Base-by-base conservation (phyloP, 768 basidiomycete genomes). In the Hydnum rufescens region DNA sequence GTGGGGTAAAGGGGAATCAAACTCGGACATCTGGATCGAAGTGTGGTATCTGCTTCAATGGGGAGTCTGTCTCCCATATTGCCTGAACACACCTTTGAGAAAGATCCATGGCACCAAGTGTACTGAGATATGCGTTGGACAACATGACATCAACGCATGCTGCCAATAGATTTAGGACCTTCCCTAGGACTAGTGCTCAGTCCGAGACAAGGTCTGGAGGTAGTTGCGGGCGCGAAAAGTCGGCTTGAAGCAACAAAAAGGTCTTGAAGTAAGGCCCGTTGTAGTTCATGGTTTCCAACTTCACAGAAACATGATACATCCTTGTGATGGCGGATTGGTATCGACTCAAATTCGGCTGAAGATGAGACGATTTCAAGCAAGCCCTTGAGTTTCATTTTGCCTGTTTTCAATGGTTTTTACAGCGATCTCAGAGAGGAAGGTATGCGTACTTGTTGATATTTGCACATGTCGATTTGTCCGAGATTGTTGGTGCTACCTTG, bases 381-480 rank as follows among this genome's bases (percentile, higher is more conserved):
- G 34, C 93, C 93, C 68, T 93, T 93, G 61, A 97, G 77, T 67
- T 96, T 99, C 19, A 93, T 95, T 88, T 65, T 99, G 93, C 70
- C 97, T 99, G 66, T 96, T 97, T 68, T 97, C 90, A 53, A 97
- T 96, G 8, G 92, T 97, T 68, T 90, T 93, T 39, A 96, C 90
- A 5, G 92, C 92, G 57, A 97, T 95, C 65, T 97, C 95, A 0
- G 93, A 89, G 49, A 96, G 74, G 77, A 97, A 96, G 65, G 93
- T 93, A 62, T 97, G n/a, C n/a, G n/a, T n/a, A n/a, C n/a, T n/a
- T n/a, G n/a, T n/a, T n/a, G n/a, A n/a, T n/a, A n/a, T n/a, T n/a
- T n/a, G n/a, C n/a, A n/a, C n/a, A n/a, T n/a, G n/a, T n/a, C n/a
- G n/a, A n/a, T n/a, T n/a, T n/a, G n/a, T n/a, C n/a, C n/a, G n/a